Base-by-base conservation (phyloP, 139 green algal species). In the Micromonas pusilla region DNA sequence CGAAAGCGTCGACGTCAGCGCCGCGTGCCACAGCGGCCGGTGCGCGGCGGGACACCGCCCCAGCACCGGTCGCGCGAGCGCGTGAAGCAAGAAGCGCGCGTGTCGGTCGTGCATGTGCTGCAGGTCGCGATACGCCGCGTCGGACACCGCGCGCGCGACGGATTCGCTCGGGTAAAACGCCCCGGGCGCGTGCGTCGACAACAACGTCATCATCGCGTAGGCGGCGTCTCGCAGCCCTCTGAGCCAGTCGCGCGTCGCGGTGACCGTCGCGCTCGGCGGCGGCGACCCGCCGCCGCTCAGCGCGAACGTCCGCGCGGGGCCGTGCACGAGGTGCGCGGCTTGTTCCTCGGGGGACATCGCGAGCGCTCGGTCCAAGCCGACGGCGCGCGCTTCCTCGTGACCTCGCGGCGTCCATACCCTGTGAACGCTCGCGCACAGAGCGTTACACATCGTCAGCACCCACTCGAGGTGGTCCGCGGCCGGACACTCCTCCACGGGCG, bases 401-500 rank as follows among this genome's bases (percentile, higher is more conserved):
- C 37, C 9, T 19, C 33, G 2, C 23, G 68, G 68, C 20, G 68
- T 75, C 37, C n/a, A 75, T 1, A 36, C 30, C 25, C 1, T 1
- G 37, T 62, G 37, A 39, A 75, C 25, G 37, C 21, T 31, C 5
- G 20, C 34, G 21, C 30, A 62, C 20, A 75, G 37, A 9, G 37
- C 31, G 19, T 38, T 53, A 6, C 20, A n/a, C 1, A 75, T 13
- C 1, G 25, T 20, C 20, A 75, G n/a, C 5, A 32, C 68, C 68
- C 68, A 75, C 38, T 75, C 37, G 37, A 75, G 23, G 37, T 75
- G 68, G 25, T 75, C 68, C 33, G 36, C 25, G 23, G 38, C 38
- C 4, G 38, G 68, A 26, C 68, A 75, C 6, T 63, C 68, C 23
- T 30, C 31, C 1, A 63, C 21, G 21, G 26, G 37, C 53, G 37